Evolutionary conservation across 345 rosid species (phyloP).

Genomic region (Clausena lansium): DNA sequence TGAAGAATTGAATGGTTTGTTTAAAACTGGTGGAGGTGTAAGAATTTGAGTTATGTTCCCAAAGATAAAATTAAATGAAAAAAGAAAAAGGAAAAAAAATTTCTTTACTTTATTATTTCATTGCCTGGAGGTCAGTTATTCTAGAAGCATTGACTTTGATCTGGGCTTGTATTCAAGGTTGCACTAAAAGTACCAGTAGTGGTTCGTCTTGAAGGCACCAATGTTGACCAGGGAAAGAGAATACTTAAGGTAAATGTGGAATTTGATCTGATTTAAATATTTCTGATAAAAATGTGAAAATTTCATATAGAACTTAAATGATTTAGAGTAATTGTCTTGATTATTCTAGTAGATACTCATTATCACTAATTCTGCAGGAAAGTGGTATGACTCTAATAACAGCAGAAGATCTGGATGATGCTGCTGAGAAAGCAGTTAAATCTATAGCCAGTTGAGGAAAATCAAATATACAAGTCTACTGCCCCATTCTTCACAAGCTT

Average conservation of each 20-base stretch:
- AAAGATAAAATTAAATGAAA: neutral
- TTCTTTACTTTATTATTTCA: neutral
- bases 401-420: constrained; percentile 96
- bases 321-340: neutral
- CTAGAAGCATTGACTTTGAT: constrained; percentile 1
- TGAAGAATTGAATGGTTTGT: neutral
- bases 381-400: constrained; percentile 88
- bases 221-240: constrained; percentile 85
- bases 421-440: constrained; percentile 95
- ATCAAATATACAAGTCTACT: neutral
- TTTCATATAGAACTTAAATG: neutral
- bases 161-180: constrained; percentile 45
- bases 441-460: constrained; percentile 37
- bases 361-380: constrained; percentile 48
- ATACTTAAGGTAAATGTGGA: constrained; percentile 63
- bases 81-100: neutral
- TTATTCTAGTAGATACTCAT: neutral
- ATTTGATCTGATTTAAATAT: constrained; percentile 10
- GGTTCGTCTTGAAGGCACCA: constrained; percentile 75
- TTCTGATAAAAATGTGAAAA: neutral
- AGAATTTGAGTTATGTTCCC: neutral
- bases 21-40: neutral
- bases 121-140: neutral
- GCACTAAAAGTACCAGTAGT: constrained; percentile 90
- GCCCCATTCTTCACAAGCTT: neutral